Evolutionary conservation across 192 early-diverging fungal genomes (phyloP).

Genomic region (Rhizophagus sp.): DNA sequence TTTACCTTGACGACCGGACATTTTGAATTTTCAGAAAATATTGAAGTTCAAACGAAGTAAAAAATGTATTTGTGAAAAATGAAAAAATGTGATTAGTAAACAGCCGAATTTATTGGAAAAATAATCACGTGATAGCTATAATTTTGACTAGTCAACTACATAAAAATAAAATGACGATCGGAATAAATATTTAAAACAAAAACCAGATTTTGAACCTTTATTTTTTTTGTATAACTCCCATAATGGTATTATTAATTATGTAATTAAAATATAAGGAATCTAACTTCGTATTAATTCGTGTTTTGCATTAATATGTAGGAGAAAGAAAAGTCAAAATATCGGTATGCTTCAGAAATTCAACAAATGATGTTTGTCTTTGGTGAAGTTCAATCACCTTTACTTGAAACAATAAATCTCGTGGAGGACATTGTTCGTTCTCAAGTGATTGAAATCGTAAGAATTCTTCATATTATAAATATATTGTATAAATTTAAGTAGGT

Average conservation of each 20-base stretch:
- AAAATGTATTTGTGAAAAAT: too few species aligned
- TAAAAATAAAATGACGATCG: too few species aligned
- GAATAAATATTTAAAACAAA: too few species aligned
- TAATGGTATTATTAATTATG: too few species aligned
- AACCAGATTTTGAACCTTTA: too few species aligned
- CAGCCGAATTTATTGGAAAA: too few species aligned
- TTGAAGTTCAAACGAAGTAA: too few species aligned
- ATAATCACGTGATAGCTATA: too few species aligned
- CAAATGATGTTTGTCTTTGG: constrained; percentile 99
- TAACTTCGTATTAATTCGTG: constrained; percentile 36
- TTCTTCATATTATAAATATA: not conserved
- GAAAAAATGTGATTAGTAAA: too few species aligned
- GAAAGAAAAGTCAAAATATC: constrained; percentile 47
- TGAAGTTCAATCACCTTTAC: constrained; percentile 85
- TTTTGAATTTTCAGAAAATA: not conserved
- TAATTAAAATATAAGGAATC: constrained; percentile 16
- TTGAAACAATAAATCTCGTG: constrained; percentile 86
- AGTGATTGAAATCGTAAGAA: constrained; percentile 86
- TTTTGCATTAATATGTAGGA: constrained; percentile 26
- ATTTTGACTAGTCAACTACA: too few species aligned
- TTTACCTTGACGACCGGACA: constrained; percentile 22
- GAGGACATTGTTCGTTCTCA: constrained; percentile 96
- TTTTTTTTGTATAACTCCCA: too few species aligned
- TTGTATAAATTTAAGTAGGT: not conserved
- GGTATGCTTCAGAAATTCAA: constrained; percentile 80